Evolutionary conservation across 2,329 filamentous ascomycete genomes (phyloP), one percentile per base, ranked within the genome.

Genomic region (Rutstroemia sp.): DNA sequence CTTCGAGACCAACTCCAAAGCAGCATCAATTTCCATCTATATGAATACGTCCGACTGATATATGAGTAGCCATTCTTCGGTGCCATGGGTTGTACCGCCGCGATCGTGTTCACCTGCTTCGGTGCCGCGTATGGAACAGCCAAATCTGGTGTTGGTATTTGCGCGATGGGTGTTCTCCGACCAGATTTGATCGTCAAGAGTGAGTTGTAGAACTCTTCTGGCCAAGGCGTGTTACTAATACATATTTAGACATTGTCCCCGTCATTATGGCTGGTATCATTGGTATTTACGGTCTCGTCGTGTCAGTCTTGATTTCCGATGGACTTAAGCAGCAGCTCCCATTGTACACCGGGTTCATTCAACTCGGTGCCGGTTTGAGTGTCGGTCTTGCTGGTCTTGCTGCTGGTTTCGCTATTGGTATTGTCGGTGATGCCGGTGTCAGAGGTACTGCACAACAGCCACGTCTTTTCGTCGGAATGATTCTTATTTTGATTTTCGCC

Each of bases 231-330:
- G 23, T 21, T 34, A 58, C 60, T 67, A 58, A 68, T 54, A 25
- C 42, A 7, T 50, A 49, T 40, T 49, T 65, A 97, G 92, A 96
- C 83, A 96, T 97, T 75, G 92, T 97, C 64, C 94, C 94, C 73
- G 94, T 97, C 76, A 96, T 99, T 86, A 99, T 99, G 94, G 94
- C 94, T 81, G 94, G 94, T 97, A 99, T 99, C 77, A 97, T 99
- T 77, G 94, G 90, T 88, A 97, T 99, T 75, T 99, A 94, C 78
- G 89, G 89, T 69, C 82, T 94, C 64, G 89, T 94, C 76, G 88
- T 92, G 60, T 92, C 89, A 17, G 89, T 94, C 73, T 77, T 94
- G 69, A 90, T 94, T 71, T 91, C 89, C 70, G 88, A 90, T 73
- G 84, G 83, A 68, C 78, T 94, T 63, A 80, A 78, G 67, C 88